Base-by-base conservation (phyloP, 177 flowering plant genomes). In the Telopea speciosissima region DNA sequence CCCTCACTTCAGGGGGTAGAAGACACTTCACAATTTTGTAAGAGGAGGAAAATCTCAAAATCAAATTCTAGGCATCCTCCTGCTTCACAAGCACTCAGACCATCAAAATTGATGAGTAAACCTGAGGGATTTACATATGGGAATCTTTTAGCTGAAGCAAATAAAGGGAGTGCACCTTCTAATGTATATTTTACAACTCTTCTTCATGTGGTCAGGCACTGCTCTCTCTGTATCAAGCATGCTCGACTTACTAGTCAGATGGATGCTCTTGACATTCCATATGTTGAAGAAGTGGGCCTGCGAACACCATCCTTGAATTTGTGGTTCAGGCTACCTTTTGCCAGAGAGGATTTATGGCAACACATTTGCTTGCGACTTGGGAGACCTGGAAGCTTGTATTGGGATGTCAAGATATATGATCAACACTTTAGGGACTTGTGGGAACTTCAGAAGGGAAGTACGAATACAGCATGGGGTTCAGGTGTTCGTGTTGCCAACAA, bases 391-490 rank as follows among this genome's bases (percentile, higher is more conserved):
- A 93, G 89, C 82, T 84, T 89, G 93, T 82, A 77, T 75, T 96
- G 99, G 99, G 97, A 93, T 85, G 97, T 96, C 61, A 96, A 93
- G 80, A 92, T 93, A 68, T 85, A 78, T 79, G 99, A 96, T 72
- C 93, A 89, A 73, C 93, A 96, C 77, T 96, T 90, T 74, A 85
- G 86, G 73, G 99, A 96, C 79, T 77, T 96, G 81, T 88, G 95
- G 96, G 98, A 93, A 68, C 96, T 96, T 82, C 95, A 90, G 74
- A 91, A 89, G 73, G 97, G 92, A 70, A 82, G 82, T 76, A 76
- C 64, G 24, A 78, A 54, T 70, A 85, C 95, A 16, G 81, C 89
- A 42, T 96, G 99, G 99, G 97, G 97, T 49, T 80, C 80, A 72
- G 95, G 92, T 70, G 96, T 93, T 75, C 88, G 91, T 58, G 86